phyloP scores from a whole-genome alignment of 805 yeast genomes.

The Komagataella pastoris region DNA sequence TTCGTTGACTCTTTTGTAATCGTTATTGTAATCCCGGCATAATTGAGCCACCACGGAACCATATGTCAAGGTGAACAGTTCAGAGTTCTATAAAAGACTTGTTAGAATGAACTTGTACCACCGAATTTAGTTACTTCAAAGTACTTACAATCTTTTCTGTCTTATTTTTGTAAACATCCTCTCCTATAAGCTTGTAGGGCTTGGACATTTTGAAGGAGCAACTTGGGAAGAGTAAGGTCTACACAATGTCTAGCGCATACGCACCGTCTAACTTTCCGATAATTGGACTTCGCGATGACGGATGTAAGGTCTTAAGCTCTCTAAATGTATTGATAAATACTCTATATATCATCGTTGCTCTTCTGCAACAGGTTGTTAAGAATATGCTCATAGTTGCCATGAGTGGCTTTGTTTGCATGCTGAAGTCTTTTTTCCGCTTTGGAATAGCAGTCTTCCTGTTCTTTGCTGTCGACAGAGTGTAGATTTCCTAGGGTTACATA shows the following conservation, averaged over 20 bases:
- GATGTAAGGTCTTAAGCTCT: neutral
- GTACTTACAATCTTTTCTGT: conserved; percentile 69
- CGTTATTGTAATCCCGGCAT: conserved; percentile 68
- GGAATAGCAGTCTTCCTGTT: conserved; percentile 53
- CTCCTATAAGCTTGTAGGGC: conserved; percentile 43
- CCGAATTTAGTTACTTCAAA: no score
- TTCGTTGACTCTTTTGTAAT: conserved; percentile 66
- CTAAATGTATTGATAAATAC: neutral
- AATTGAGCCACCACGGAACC: conserved; percentile 90
- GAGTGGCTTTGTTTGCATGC: conserved; percentile 69
- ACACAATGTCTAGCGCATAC: neutral
- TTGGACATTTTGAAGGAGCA: conserved; percentile 15
- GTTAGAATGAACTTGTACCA: neutral
- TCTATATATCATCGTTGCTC: neutral
- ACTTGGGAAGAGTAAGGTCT: neutral
- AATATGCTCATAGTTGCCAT: conserved; percentile 58
- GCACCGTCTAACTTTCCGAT: neutral
- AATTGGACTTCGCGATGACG: neutral
- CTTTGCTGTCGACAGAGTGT: conserved; percentile 45
- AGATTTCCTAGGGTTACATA: conserved; percentile 69
- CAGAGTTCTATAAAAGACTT: conserved; percentile 48
- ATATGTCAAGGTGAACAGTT: conserved; percentile 85
- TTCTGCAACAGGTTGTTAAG: conserved; percentile 32
- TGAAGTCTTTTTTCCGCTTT: conserved; percentile 57
- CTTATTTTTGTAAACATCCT: conserved; percentile 82